Evolutionary conservation across 352 stramenopile species (phyloP), one percentile per base, ranked within the genome.

Genomic region (Phytophthora lateralis): DNA sequence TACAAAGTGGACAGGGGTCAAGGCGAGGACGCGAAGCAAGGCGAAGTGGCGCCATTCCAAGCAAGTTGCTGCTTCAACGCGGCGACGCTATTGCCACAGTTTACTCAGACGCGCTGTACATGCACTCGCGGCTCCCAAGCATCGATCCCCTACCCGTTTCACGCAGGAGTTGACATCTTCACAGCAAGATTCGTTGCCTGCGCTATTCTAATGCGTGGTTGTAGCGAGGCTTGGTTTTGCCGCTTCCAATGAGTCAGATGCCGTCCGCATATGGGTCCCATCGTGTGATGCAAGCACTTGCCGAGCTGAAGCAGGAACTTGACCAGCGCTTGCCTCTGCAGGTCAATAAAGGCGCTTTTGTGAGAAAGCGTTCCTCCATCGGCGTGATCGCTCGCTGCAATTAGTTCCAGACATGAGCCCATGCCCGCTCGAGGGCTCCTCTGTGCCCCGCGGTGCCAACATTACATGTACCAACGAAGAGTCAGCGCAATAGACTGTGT

Each of bases 71-170:
- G 29, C 14, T n/a, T 29, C 58, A 37, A 66, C 21, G 17, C 10
- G 44, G 18, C 58, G 50, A 66, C 41, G 39, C 49, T 66, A 55
- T 38, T 29, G 17, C 12, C 50, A 66, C 58, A 55, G 58, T 61
- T 55, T 49, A 49, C 49, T 59, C 18, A 46, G 38, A 20, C 47
- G 15, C 8, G 27, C 47, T 50, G 29, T 34, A 4, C 29, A 11
- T 34, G n/a, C n/a, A n/a, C n/a, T n/a, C n/a, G n/a, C n/a, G 30
- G 30, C 30, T 37, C 30, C 8, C 8, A 37, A 37, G 8, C 21
- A 32, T 12, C 42, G 41, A 51, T 50, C 58, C 48, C 48, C 47
- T 64, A 57, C 34, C 24, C 37, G 26, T 50, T 24, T 51, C 21
- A 15, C 8, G 30, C 30, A 30, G 30, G 12, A 38, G 6, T 43